These are phyloP conservation scores for Quercus aquifolioides DNA, from an alignment of 306 rosid species.

Conservation along the genomic window DNA sequence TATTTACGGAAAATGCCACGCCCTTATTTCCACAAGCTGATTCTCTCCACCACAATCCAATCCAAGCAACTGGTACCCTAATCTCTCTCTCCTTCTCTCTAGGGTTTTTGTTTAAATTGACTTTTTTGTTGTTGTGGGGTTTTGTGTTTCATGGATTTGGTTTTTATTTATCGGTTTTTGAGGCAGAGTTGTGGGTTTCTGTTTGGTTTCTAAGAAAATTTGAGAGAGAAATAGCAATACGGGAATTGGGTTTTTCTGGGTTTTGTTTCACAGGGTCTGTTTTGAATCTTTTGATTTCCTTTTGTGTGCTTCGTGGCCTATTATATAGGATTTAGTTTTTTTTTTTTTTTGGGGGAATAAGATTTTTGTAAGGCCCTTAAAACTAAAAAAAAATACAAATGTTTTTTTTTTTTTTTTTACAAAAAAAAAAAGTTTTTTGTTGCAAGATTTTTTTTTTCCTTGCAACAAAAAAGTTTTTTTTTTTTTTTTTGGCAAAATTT, in stretches of 20 bases:
- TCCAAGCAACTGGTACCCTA: constrained; percentile 70
- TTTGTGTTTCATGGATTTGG: background rate
- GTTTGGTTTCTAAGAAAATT: constrained; percentile 20
- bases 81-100: constrained; percentile 8
- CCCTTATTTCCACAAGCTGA: constrained; percentile 81
- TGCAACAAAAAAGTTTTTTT: background rate
- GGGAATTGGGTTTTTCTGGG: constrained; percentile 7
- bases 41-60: constrained; percentile 63
- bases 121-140: background rate
- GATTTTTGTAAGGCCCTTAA: background rate
- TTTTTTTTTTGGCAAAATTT: background rate
- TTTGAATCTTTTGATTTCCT: background rate
- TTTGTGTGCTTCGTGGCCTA: background rate
- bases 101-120: background rate
- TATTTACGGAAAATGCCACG: constrained; percentile 51
- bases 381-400: background rate
- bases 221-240: constrained; percentile 9
- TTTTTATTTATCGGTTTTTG: background rate
- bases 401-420: background rate
- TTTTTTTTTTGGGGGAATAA: background rate
- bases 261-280: background rate
- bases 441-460: background rate
- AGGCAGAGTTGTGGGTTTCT: background rate
- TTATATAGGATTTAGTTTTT: background rate
- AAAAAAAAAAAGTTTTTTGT: background rate